phyloP scores from a whole-genome alignment of 768 basidiomycete species.

The Boletus reticuloceps region DNA sequence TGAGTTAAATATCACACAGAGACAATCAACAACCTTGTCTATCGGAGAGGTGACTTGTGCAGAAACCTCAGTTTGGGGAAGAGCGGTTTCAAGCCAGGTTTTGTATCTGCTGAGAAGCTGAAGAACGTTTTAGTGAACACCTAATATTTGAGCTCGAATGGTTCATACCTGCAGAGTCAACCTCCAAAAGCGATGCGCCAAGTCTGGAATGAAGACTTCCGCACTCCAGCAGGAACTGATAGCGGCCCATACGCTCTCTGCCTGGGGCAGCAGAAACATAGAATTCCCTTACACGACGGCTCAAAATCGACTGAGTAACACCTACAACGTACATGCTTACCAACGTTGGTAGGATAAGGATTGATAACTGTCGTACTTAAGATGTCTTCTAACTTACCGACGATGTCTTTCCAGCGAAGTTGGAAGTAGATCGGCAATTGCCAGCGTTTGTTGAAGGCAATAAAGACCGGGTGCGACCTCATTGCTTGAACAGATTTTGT shows the following conservation, averaged over 20 bases:
- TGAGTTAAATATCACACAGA: background rate
- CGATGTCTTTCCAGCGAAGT: constrained; percentile 93
- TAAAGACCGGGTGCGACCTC: constrained; percentile 68
- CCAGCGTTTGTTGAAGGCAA: constrained; percentile 82
- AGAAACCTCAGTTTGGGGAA: constrained; percentile 43
- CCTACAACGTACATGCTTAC: constrained; percentile 30
- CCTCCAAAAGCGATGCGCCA: constrained; percentile 87
- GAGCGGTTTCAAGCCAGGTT: constrained; percentile 66
- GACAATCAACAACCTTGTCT: constrained; percentile 34
- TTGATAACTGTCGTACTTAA: constrained; percentile 47
- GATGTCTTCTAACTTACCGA: constrained; percentile 68
- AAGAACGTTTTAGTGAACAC: constrained; percentile 1
- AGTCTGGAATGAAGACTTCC: constrained; percentile 79
- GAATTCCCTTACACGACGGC: constrained; percentile 19
- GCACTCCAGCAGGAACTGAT: constrained; percentile 83
- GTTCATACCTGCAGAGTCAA: constrained; percentile 77
- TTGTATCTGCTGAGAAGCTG: constrained; percentile 81
- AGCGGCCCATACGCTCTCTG: constrained; percentile 66
- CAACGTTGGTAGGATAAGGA: constrained; percentile 33
- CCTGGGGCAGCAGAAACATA: constrained; percentile 59
- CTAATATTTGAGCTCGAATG: background rate
- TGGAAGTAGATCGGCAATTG: constrained; percentile 98
- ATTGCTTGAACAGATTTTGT: constrained; percentile 64
- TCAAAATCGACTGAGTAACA: background rate
- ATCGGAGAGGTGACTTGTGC: constrained; percentile 33